A percentile compares a stretch with the other conserved stretches of the same genome.
Conservation (phyloP, 768 basidiomycete species). For the Hygrocybe coccinea region DNA sequence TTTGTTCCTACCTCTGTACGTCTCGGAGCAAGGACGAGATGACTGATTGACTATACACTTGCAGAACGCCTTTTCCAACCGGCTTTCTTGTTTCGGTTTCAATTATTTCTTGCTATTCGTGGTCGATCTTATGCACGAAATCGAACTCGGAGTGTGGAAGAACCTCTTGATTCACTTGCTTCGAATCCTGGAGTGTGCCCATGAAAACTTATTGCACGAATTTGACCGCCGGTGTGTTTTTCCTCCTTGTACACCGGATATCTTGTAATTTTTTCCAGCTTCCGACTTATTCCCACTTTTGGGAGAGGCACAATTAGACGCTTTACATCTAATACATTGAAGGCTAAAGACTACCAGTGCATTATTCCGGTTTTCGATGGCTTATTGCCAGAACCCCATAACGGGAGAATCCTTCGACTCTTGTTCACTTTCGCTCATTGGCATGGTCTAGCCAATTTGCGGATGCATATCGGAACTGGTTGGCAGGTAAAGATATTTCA, state of each 20-base stretch:
- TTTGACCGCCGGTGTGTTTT: constrained; percentile 17
- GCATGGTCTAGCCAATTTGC: constrained; percentile 5
- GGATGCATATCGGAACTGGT: constrained; percentile 66
- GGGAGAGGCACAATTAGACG: constrained; percentile 24
- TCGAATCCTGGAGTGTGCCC: constrained; percentile 5
- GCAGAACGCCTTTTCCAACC: constrained; percentile 6
- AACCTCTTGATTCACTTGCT: constrained; percentile 3
- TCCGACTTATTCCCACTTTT: constrained; percentile 22
- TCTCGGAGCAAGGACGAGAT: neutral
- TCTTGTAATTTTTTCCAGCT: constrained; percentile 15
- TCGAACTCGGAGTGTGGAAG: constrained; percentile 2
- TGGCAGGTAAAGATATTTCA: constrained; percentile 73
- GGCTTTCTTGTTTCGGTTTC: neutral
- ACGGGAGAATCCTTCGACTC: neutral
- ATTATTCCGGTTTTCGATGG: constrained; percentile 5
- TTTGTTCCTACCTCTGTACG: constrained; percentile 7
- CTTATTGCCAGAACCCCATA: constrained; percentile 4
- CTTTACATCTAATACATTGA: constrained; percentile 24
- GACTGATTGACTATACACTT: neutral
- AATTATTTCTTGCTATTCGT: constrained; percentile 3
- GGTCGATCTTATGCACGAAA: constrained; percentile 2
- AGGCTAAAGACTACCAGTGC: neutral
- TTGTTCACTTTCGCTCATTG: neutral
- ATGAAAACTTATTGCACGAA: constrained; percentile 9
- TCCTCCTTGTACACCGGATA: neutral